These are phyloP conservation scores for Pseudogymnoascus sp. DNA, from an alignment of 2,329 filamentous ascomycete species.

Conservation along the genomic window DNA sequence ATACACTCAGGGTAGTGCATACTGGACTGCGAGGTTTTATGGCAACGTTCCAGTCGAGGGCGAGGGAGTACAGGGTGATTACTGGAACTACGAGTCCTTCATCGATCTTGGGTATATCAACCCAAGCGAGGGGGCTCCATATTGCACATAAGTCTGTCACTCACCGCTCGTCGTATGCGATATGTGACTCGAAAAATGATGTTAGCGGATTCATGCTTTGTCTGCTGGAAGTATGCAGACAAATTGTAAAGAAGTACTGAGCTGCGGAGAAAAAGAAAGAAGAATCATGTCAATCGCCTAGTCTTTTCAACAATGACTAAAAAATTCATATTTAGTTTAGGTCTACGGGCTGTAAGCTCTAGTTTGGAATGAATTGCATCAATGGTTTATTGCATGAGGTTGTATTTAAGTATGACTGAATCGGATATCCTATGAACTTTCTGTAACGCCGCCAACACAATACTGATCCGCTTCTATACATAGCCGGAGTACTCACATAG, in stretches of 20 bases:
- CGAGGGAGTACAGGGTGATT: slow-evolving; percentile 13
- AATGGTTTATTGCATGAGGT: background rate
- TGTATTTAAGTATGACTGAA: background rate
- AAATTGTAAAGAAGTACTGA: background rate
- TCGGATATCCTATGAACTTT: background rate
- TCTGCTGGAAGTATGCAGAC: background rate
- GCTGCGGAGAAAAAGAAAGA: background rate
- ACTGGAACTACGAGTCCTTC: slow-evolving; percentile 11
- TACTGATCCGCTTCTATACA: background rate
- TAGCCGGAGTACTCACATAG: background rate
- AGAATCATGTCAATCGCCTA: background rate
- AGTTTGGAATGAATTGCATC: background rate
- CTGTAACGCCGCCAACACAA: background rate
- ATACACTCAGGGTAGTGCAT: slow-evolving; percentile 26
- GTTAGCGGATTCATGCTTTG: background rate
- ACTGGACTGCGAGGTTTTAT: slow-evolving; percentile 24
- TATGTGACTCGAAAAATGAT: background rate
- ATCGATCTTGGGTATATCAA: background rate
- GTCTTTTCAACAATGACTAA: background rate
- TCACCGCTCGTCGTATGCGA: background rate
- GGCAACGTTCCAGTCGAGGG: slow-evolving; percentile 11
- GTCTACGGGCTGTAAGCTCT: background rate
- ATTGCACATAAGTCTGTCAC: background rate
- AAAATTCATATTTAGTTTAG: background rate
- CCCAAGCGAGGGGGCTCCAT: background rate